phyloP scores from a whole-genome alignment of 2,329 filamentous ascomycete species.

The Diaporthe nobilis region DNA sequence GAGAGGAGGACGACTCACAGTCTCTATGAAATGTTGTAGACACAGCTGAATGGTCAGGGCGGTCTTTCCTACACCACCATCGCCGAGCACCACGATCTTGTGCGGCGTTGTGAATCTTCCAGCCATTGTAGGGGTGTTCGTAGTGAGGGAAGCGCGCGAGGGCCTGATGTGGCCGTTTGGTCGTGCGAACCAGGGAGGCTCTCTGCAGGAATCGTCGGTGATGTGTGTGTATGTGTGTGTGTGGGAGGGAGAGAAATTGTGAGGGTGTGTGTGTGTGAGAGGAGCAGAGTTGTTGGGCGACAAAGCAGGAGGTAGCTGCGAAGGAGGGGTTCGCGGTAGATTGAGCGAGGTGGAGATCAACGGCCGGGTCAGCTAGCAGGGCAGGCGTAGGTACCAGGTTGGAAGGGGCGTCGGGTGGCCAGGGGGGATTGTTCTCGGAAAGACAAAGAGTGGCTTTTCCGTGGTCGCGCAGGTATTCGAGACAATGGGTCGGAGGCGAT shows the following conservation, averaged over 20 bases:
- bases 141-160: conserved; percentile 32
- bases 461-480: conserved; percentile 20
- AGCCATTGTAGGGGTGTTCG: conserved; percentile 71
- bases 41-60: conserved; percentile 97
- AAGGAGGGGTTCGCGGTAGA: conserved; percentile 30
- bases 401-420: conserved; percentile 24
- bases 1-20: conserved; percentile 64
- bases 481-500: conserved; percentile 24
- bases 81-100: conserved; percentile 94
- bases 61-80: conserved; percentile 95
- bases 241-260: background rate
- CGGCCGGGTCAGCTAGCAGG: conserved; percentile 25
- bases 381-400: conserved; percentile 25
- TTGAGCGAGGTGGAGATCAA: conserved; percentile 30
- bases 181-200: conserved; percentile 45
- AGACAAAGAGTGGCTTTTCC: conserved; percentile 15
- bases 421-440: conserved; percentile 18
- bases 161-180: conserved; percentile 40
- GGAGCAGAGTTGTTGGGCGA: conserved; percentile 28
- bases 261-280: background rate
- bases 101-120: conserved; percentile 82
- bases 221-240: background rate
- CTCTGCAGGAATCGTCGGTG: conserved; percentile 24
- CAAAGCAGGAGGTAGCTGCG: conserved; percentile 13
- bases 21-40: conserved; percentile 98